Evolutionary conservation across 345 rosid genomes (phyloP), one percentile per base, ranked within the genome.

Genomic region (Syzygium oleosum): DNA sequence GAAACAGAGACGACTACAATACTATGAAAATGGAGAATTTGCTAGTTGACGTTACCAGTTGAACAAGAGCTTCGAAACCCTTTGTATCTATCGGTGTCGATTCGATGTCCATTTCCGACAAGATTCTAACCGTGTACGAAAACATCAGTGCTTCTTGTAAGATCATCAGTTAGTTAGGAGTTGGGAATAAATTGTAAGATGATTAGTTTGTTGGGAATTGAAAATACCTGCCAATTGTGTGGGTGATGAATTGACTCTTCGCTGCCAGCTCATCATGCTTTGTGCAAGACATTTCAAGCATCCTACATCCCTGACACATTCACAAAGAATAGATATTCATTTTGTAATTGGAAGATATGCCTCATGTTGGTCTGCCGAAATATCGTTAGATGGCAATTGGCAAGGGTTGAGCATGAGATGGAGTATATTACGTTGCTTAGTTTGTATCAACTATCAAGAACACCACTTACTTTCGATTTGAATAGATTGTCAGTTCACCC

Each of bases 241-340:
- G 96, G 5, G 97, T 89, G 52, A 93, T 84, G 85, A 95, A 93
- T 88, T 95, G 97, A 56, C 93, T 92, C 73, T 90, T 93, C 3
- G 95, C 95, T 14, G 95, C 95, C 59, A 90, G 80, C 87, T 86
- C 88, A 88, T 95, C 95, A 56, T 94, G 96, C 59, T 93, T 92
- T 88, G 91, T 91, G 86, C 94, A 94, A 21, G 93, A 90, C 95
- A 94, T 95, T 92, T 94, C 94, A 56, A 95, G 91, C 98, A 95
- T 94, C 90, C 90, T 92, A 91, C 96, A 94, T 23, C 97, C 94
- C 93, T 92, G 85, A 59, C n/a, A 59, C n/a, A 49, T 27, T 63
- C 61, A 85, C 34, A 63, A 23, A 29, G 16, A 22, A 84, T 21
- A 25, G 5, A 51, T 46, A 86, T 29, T n/a, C 53, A 51, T 41